A percentile compares a stretch with the other conserved stretches of the same genome.
These are phyloP conservation scores for Colletotrichum ledebouriae DNA, from an alignment of 2,329 filamentous ascomycete species.

Conservation along the genomic window DNA sequence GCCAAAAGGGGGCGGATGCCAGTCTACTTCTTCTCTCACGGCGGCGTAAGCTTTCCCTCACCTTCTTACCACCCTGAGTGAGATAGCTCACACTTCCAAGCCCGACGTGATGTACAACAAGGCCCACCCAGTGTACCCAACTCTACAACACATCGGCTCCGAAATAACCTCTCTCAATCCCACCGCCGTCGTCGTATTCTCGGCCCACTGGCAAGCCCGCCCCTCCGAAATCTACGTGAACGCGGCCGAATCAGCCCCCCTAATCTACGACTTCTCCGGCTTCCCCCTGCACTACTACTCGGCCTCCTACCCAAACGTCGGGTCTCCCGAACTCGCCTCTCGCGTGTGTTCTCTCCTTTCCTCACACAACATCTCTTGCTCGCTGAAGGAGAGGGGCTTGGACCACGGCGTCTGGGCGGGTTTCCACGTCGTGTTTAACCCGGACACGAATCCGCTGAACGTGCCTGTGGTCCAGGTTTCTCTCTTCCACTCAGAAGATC, in stretches of 20 bases:
- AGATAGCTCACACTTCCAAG: constrained; percentile 46
- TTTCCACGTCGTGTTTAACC: constrained; percentile 75
- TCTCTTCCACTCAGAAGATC: constrained; percentile 74
- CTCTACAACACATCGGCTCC: constrained; percentile 74
- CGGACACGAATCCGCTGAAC: constrained; percentile 70
- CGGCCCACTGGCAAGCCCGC: constrained; percentile 80
- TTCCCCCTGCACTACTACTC: constrained; percentile 79
- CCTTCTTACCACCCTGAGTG: not conserved
- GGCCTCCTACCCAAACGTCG: constrained; percentile 74
- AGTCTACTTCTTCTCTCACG: constrained; percentile 65
- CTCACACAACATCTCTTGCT: constrained; percentile 69
- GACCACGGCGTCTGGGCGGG: constrained; percentile 83
- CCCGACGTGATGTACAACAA: constrained; percentile 78
- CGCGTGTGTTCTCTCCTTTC: constrained; percentile 69
- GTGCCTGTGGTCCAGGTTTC: constrained; percentile 81
- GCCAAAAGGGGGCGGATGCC: constrained; percentile 48
- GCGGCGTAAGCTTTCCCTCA: constrained; percentile 56
- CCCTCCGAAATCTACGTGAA: constrained; percentile 72
- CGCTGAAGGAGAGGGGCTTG: constrained; percentile 73
- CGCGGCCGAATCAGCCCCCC: constrained; percentile 67
- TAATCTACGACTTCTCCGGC: constrained; percentile 83
- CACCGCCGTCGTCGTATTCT: constrained; percentile 80
- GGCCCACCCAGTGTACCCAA: constrained; percentile 74
- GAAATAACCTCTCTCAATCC: constrained; percentile 81
- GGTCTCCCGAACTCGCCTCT: constrained; percentile 70